These are phyloP conservation scores for Setomelanomma holmii DNA, from an alignment of 2,329 filamentous ascomycete species.

Conservation along the genomic window DNA sequence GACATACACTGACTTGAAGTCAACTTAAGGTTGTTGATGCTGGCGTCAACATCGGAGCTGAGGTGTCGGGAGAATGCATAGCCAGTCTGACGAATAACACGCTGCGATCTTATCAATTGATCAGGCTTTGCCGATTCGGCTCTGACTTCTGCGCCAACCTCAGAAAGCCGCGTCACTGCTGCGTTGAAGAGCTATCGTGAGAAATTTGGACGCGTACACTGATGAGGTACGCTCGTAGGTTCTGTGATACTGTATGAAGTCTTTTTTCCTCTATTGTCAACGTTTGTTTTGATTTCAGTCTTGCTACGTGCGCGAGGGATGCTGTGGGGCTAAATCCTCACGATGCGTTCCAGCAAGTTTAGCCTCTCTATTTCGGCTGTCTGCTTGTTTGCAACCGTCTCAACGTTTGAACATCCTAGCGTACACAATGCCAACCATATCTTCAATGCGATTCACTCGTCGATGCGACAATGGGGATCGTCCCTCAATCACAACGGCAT, in stretches of 20 bases:
- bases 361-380: background rate
- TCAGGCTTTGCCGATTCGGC: background rate
- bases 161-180: conserved; percentile 10
- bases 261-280: background rate
- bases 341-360: background rate
- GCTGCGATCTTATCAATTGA: conserved; percentile 5
- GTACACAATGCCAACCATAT: conserved; percentile 65
- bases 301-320: background rate
- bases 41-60: conserved; percentile 2
- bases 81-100: background rate
- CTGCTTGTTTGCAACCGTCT: background rate
- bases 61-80: background rate
- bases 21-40: conserved; percentile 1
- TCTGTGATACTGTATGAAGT: background rate
- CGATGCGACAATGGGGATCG: conserved; percentile 77
- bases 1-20: conserved; percentile 5
- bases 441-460: conserved; percentile 76
- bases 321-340: background rate
- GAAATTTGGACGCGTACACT: background rate
- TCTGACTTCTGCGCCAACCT: conserved; percentile 2
- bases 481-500: conserved; percentile 78
- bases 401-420: conserved; percentile 2
- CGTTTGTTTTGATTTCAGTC: background rate
- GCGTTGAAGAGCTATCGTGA: background rate
- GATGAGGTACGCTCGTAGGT: background rate